These are phyloP conservation scores for Leccinum griseonigrum DNA, from an alignment of 1,284 basidiomycete species.

Conservation along the genomic window DNA sequence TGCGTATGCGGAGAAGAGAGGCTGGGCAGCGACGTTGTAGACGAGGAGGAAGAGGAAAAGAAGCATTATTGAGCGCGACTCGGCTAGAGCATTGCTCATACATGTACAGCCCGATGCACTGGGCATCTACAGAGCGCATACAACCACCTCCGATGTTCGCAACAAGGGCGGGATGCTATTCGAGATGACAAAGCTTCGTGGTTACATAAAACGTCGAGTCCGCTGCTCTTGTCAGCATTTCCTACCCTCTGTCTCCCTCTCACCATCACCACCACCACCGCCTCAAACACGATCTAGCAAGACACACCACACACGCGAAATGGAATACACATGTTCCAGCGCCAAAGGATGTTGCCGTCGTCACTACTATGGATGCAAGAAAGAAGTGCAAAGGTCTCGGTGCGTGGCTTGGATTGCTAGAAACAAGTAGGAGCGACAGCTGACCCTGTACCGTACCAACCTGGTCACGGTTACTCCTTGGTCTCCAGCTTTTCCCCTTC, in stretches of 20 bases:
- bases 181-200: constrained; percentile 35
- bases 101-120: background rate
- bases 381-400: constrained; percentile 9
- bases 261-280: constrained; percentile 23
- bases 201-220: constrained; percentile 34
- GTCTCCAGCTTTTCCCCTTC: constrained; percentile 33
- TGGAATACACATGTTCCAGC: background rate
- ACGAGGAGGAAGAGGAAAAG: background rate
- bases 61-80: constrained; percentile 11
- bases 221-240: constrained; percentile 35
- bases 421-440: background rate
- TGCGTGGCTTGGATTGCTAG: constrained; percentile 16
- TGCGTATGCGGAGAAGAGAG: constrained; percentile 37
- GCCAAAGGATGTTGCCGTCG: background rate
- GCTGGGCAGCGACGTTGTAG: constrained; percentile 1
- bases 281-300: background rate
- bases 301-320: background rate
- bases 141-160: background rate
- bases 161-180: background rate
- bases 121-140: background rate
- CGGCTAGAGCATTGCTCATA: background rate
- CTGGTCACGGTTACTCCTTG: constrained; percentile 21
- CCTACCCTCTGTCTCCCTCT: constrained; percentile 33
- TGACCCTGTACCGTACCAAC: background rate
- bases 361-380: constrained; percentile 20